Base-by-base conservation (phyloP, 805 yeast genomes). In the Starmera dryadoides region DNA sequence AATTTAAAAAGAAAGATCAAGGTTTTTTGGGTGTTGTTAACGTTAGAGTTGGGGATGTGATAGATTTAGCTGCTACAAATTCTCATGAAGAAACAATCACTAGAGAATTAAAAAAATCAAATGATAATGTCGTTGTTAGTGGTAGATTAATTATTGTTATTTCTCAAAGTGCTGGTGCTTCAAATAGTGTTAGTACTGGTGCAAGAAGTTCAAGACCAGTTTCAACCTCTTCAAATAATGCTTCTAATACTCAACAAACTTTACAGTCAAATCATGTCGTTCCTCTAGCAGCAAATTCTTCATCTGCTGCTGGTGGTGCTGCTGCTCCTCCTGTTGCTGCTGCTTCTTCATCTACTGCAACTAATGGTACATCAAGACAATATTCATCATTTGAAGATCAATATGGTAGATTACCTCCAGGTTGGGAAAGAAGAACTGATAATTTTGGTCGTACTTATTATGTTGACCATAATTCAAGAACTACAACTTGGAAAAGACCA, bases 401-500 rank as follows among this genome's bases (percentile, higher is more conserved):
- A 61, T 78, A 80, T 53, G 99, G 99, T 33, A 74, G 96, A 57
- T 71, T 93, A 49, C 99, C 98, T 3, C 87, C 96, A 6, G 99
- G 99, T 4, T 93, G 98, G 98, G 99, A 93, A 63, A 80, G 98
- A 52, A 77, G 98, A 64, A 89, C 98, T 1, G 99, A 93, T 62
- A 87, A 88, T 61, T 86, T 88, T 55, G 98, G 98, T 22, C 78
- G 99, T 57, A 91, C 98, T 1, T 93, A 93, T 64, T 93, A 91
- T 59, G 98, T 93, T 29, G 99, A 93, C 64, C 99, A 93, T 66
- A 88, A 91, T 62, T 86, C 96, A 17, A 80, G 97, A 64, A 86
- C 96, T 8, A 93, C 99, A 8, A 91, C 98, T n/a, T 93, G 99
- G 99, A 88, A 85, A 53, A 77, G 99, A 53, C 99, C 99, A 23